Base-by-base conservation (phyloP, 2,329 filamentous ascomycete species). In the Cladorrhinum sp. region DNA sequence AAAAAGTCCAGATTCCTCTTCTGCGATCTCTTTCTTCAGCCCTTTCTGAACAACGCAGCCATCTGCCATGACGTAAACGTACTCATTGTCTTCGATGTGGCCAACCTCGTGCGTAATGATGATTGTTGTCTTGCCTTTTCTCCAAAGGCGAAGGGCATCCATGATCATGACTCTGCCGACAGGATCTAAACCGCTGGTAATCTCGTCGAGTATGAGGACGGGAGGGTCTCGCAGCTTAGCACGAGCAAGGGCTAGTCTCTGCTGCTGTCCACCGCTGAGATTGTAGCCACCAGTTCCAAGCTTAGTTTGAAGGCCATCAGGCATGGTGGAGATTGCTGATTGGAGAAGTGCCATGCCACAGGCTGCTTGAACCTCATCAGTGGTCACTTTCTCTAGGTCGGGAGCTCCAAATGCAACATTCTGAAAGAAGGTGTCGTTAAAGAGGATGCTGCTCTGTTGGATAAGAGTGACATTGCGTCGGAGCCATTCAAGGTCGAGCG, bases 101-200 rank as follows among this genome's bases (percentile, higher is more conserved):
- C 85, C 82, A 30, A 95, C 83, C 65, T 98, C 92, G 69, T 98
- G 94, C 0, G 95, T 97, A 68, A 98, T 94, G 66, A 98, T 86
- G 56, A 98, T 90, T 0, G 94, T 98, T 0, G 93, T 97, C 72
- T 91, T 95, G 0, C 84, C 88, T 36, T 76, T 78, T 21, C 95
- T 82, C 94, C 92, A 97, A 20, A 82, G 70, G 7, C 91, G 82
- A 57, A 97, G 88, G 0, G 87, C 85, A 48, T 89, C 84, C 80
- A 96, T 88, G 39, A 96, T 82, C 12, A 86, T 73, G 0, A 76
- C 76, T 63, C 88, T 83, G 59, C 83, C 93, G 9, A 82, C 79
- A n/a, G 87, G 84, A 68, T 98, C 94, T 9, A 98, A 77, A 0
- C 91, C 91, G 72, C 91, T 95, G 0, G 92, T 96, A 0, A 90